Percentiles rank a stretch among this genome's conserved stretches.
These are phyloP conservation scores for Amanita molliuscula DNA, from an alignment of 768 basidiomycete species.

Conservation along the genomic window DNA sequence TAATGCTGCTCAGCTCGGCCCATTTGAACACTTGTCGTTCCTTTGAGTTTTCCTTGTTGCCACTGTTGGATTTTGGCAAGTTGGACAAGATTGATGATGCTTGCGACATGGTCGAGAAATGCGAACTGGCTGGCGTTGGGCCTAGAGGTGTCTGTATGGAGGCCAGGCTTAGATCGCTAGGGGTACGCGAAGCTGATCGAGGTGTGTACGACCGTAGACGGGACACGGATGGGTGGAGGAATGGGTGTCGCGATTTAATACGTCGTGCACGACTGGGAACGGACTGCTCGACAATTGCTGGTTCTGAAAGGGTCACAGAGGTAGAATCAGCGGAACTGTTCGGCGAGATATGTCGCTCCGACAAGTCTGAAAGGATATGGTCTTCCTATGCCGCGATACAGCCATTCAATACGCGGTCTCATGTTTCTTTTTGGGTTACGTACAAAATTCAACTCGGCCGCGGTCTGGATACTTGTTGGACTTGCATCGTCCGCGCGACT, in stretches of 20 bases:
- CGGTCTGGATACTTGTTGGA: neutral
- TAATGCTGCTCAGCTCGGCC: constrained; percentile 55
- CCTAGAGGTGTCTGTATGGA: constrained; percentile 34
- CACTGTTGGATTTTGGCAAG: constrained; percentile 16
- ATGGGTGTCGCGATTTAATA: constrained; percentile 37
- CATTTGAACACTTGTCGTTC: constrained; percentile 63
- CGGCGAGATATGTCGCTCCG: neutral
- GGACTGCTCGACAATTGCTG: constrained; percentile 12
- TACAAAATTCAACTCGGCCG: neutral
- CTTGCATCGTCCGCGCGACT: neutral
- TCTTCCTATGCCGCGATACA: neutral
- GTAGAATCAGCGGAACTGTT: neutral
- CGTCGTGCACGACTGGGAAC: constrained; percentile 4
- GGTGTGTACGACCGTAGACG: constrained; percentile 65
- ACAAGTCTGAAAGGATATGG: constrained; percentile 11
- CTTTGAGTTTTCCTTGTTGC: constrained; percentile 10
- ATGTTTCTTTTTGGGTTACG: neutral
- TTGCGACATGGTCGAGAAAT: constrained; percentile 63
- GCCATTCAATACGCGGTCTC: neutral
- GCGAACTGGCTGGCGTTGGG: constrained; percentile 33
- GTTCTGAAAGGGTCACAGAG: constrained; percentile 11
- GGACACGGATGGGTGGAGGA: constrained; percentile 66
- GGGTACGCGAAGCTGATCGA: constrained; percentile 21
- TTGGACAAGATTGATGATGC: constrained; percentile 48
- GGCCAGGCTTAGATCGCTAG: constrained; percentile 30